Evolutionary conservation across 306 rosid genomes (phyloP), one percentile per base, ranked within the genome.

Genomic region (Quercus mongolica): DNA sequence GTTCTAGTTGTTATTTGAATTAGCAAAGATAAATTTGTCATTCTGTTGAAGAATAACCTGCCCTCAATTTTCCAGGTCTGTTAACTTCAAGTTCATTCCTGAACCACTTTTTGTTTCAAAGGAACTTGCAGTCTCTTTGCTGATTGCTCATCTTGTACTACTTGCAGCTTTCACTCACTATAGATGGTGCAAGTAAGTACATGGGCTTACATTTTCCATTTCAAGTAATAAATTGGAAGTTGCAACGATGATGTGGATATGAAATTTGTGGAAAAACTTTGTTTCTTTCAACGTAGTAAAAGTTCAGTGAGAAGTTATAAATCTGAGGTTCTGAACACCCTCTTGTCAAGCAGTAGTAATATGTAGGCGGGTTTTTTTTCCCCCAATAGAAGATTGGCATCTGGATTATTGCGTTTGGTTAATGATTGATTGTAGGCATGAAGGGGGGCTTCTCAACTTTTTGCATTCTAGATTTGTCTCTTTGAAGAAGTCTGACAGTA

Each of bases 151-250:
- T 90, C 96, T 93, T 76, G 57, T 59, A 61, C 75, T 86, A 62
- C 90, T 93, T 68, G 81, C 86, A 63, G 85, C 84, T 49, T 96
- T 93, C 82, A 86, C 96, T 25, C 92, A 91, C 86, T 93, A 67
- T 84, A 87, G 87, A 86, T 96, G 98, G 98, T 96, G 94, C 99
- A 95, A 87, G 99, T 93, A 91, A 90, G 99, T 90, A 71, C 63
- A 84, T 67, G 56, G 11, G 61, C 7, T 84, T 18, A 15, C 7
- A 75, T 59, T 44, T 44, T 73, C n/a, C 65, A n/a, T 72, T 62
- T 26, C 61, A 2, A 54, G 61, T 54, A 71, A 20, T 26, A 80
- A 78, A 12, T 44, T 58, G 77, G 61, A 56, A 70, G 65, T 70
- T 78, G 56, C 63, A 56, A 19, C 5, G 5, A 21, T 41, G 20